Conservation (phyloP, 1,284 basidiomycete genomes). For the Ganoderma boninense region DNA sequence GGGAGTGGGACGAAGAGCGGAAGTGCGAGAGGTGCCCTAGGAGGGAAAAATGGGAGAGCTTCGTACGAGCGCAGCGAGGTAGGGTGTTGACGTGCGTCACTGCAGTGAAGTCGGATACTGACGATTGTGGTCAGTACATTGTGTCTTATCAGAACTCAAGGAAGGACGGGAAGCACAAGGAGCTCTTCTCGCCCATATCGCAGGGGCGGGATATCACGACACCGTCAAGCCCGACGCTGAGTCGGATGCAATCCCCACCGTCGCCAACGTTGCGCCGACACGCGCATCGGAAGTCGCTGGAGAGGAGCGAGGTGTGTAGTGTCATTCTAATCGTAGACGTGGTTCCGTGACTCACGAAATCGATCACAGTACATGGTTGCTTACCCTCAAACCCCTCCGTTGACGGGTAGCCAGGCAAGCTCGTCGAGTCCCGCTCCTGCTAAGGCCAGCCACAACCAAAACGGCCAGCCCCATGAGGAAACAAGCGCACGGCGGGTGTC, state of each 20-base stretch:
- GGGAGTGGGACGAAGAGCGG: slow-evolving; percentile 27
- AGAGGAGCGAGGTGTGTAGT: slow-evolving; percentile 34
- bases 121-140: slow-evolving; percentile 36
- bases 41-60: slow-evolving; percentile 24
- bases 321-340: too few species aligned
- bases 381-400: slow-evolving; percentile 42
- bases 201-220: slow-evolving; percentile 18
- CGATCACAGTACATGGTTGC: slow-evolving; percentile 35
- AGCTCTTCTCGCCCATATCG: slow-evolving; percentile 7
- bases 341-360: neutral
- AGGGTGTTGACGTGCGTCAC: neutral
- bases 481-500: slow-evolving; percentile 35
- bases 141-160: slow-evolving; percentile 38
- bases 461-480: slow-evolving; percentile 14
- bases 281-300: slow-evolving; percentile 30
- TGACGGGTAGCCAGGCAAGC: slow-evolving; percentile 37
- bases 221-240: slow-evolving; percentile 29
- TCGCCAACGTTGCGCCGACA: slow-evolving; percentile 34
- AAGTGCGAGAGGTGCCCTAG: slow-evolving; percentile 22
- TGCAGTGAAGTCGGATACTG: neutral
- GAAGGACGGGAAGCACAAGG: slow-evolving; percentile 26
- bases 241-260: slow-evolving; percentile 27
- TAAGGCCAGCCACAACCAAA: slow-evolving; percentile 9
- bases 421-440: slow-evolving; percentile 30
- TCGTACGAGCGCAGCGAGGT: slow-evolving; percentile 45